Conservation (phyloP, 2,329 filamentous ascomycete genomes). For the Onygena corvina region DNA sequence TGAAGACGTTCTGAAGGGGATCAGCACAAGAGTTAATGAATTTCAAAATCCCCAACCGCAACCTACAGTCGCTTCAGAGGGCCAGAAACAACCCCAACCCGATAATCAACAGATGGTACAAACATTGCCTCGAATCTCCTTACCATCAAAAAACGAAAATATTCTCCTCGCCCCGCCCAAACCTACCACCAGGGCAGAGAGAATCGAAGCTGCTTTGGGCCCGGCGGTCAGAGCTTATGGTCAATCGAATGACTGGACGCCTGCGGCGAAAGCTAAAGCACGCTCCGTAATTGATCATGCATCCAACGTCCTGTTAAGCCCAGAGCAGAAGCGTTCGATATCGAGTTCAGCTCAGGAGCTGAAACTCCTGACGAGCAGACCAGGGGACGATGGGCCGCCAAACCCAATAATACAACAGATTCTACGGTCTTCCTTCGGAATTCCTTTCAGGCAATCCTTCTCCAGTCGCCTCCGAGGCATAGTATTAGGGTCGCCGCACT, state of each 20-base stretch:
- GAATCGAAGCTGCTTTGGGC: slow-evolving; percentile 33
- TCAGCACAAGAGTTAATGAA: slow-evolving; percentile 55
- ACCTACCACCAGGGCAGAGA: slow-evolving; percentile 26
- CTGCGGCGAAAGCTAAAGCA: slow-evolving; percentile 27
- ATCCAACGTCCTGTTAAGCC: slow-evolving; percentile 30
- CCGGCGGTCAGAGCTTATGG: slow-evolving; percentile 38
- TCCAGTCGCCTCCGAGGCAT: slow-evolving; percentile 51
- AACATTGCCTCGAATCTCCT: slow-evolving; percentile 40
- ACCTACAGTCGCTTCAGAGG: slow-evolving; percentile 15
- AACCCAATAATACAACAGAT: slow-evolving; percentile 39
- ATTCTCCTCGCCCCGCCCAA: slow-evolving; percentile 35
- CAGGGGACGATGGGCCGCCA: slow-evolving; percentile 37
- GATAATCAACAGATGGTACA: slow-evolving; percentile 24
- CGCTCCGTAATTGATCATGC: slow-evolving; percentile 30
- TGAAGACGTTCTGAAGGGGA: slow-evolving; percentile 53
- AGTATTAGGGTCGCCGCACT: slow-evolving; percentile 62
- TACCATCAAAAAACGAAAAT: slow-evolving; percentile 38
- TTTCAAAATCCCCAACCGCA: slow-evolving; percentile 39
- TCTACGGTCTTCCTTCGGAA: slow-evolving; percentile 46
- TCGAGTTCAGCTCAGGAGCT: slow-evolving; percentile 29
- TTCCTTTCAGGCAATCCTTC: slow-evolving; percentile 59
- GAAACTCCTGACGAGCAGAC: slow-evolving; percentile 26
- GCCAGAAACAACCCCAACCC: slow-evolving; percentile 12
- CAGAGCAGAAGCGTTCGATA: slow-evolving; percentile 30
- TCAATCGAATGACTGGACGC: slow-evolving; percentile 34